Percentiles rank a stretch among this genome's conserved stretches.
These are phyloP conservation scores for Podochytrium sp. DNA, from an alignment of 192 early-diverging fungal species.

Conservation along the genomic window DNA sequence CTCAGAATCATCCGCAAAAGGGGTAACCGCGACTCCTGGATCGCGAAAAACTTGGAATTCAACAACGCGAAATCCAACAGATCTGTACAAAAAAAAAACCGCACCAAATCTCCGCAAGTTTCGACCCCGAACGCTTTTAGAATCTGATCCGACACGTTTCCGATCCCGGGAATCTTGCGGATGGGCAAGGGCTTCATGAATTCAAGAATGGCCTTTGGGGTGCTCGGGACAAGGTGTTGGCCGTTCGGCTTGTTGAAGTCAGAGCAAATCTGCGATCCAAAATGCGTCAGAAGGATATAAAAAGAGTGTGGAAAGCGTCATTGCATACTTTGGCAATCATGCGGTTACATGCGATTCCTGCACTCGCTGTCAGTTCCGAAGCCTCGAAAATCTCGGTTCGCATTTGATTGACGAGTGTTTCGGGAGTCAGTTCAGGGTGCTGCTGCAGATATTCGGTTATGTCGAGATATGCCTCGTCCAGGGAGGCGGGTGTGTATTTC, in stretches of 20 bases:
- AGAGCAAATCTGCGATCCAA: conserved; percentile 39
- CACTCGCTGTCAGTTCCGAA: conserved; percentile 39
- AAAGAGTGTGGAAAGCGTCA: too few relatives aligned
- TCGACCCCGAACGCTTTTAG: conserved; percentile 57
- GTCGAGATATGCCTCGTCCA: conserved; percentile 49
- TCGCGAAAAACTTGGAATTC: background rate
- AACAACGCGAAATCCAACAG: background rate
- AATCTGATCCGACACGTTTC: conserved; percentile 59
- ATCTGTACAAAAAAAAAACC: too few relatives aligned
- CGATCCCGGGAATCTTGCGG: conserved; percentile 63
- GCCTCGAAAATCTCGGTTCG: conserved; percentile 51
- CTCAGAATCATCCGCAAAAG: background rate
- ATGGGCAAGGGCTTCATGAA: conserved; percentile 55
- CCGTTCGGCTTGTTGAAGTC: conserved; percentile 77
- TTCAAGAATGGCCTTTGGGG: conserved; percentile 41
- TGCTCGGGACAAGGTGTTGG: conserved; percentile 54
- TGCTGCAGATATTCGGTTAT: conserved; percentile 51
- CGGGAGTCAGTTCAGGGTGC: conserved; percentile 40
- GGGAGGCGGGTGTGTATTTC: conserved; percentile 42
- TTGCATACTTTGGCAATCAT: conserved; percentile 59
- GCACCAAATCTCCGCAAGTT: conserved; percentile 54
- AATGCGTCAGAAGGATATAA: too few relatives aligned
- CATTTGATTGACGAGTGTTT: conserved; percentile 53
- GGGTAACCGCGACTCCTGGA: background rate
- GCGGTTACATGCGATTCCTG: conserved; percentile 39